These are phyloP conservation scores for Xerocomus potaroensis DNA, from an alignment of 768 basidiomycete genomes.

Conservation along the genomic window DNA sequence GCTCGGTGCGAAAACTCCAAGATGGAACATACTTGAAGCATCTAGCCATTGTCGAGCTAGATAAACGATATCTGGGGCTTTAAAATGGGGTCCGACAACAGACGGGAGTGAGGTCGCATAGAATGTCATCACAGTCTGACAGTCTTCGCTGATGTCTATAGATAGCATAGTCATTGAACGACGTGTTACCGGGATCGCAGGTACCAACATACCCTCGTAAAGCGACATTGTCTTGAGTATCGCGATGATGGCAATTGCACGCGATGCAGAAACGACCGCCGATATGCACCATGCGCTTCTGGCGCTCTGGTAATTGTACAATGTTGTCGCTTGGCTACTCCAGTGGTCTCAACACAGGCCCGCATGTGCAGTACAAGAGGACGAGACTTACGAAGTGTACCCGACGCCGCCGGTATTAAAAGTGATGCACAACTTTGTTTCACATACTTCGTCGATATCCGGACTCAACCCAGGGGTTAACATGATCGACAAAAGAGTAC, in stretches of 20 bases:
- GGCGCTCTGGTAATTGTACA: slow-evolving; percentile 37
- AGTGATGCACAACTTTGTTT: slow-evolving; percentile 48
- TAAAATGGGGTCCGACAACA: slow-evolving; percentile 55
- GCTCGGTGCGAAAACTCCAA: not conserved
- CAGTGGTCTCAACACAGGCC: not conserved
- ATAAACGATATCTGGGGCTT: slow-evolving; percentile 65
- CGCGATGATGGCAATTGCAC: slow-evolving; percentile 62
- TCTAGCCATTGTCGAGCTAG: slow-evolving; percentile 77
- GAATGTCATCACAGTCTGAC: slow-evolving; percentile 73
- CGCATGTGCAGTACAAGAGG: not conserved
- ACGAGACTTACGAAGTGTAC: slow-evolving; percentile 41
- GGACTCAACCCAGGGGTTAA: slow-evolving; percentile 67
- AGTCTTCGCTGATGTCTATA: slow-evolving; percentile 62
- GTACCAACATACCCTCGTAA: slow-evolving; percentile 52
- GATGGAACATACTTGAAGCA: slow-evolving; percentile 50
- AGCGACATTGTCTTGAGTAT: slow-evolving; percentile 69
- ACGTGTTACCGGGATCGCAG: not conserved
- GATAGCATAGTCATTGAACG: not conserved
- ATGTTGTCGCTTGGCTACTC: slow-evolving; percentile 33
- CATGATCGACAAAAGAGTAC: slow-evolving; percentile 56
- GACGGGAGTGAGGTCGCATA: slow-evolving; percentile 70
- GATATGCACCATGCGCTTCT: slow-evolving; percentile 71
- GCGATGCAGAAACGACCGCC: slow-evolving; percentile 59
- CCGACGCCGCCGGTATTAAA: slow-evolving; percentile 42
- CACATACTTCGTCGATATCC: slow-evolving; percentile 68